phyloP scores from a whole-genome alignment of 148 eudicot genomes.

The Spergularia marina region DNA sequence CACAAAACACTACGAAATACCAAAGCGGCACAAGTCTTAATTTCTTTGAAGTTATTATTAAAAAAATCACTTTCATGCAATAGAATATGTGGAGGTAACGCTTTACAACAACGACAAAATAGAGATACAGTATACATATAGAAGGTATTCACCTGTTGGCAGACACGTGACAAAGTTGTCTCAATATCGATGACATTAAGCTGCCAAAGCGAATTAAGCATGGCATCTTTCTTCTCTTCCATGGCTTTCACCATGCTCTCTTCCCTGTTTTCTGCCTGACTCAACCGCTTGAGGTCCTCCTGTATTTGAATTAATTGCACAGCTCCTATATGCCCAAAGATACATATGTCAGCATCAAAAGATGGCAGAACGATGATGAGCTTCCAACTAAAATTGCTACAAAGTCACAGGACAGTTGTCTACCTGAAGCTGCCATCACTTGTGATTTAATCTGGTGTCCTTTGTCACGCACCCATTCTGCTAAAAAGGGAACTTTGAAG shows the following conservation, averaged over 20 bases:
- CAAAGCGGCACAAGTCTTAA: not conserved
- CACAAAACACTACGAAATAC: not conserved
- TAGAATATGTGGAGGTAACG: not conserved
- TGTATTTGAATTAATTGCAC: slow-evolving; percentile 69
- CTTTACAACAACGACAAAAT: not conserved
- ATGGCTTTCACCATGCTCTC: slow-evolving; percentile 55
- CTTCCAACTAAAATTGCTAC: not conserved
- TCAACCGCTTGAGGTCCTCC: slow-evolving; percentile 63
- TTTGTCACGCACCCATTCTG: slow-evolving; percentile 96
- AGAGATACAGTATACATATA: slow-evolving; percentile 8
- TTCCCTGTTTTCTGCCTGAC: slow-evolving; percentile 63
- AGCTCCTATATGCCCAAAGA: slow-evolving; percentile 49
- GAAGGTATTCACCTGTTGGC: slow-evolving; percentile 70
- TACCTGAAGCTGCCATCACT: slow-evolving; percentile 89
- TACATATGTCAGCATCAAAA: not conserved
- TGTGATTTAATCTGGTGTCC: slow-evolving; percentile 85
- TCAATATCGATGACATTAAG: slow-evolving; percentile 92
- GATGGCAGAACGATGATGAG: not conserved
- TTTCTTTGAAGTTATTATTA: not conserved
- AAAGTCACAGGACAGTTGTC: not conserved
- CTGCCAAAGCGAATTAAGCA: slow-evolving; percentile 89
- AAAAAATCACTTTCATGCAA: too few relatives aligned
- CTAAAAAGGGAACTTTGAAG: slow-evolving; percentile 80
- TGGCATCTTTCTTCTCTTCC: slow-evolving; percentile 84
- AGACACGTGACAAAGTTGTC: slow-evolving; percentile 73